Evolutionary conservation across 2,329 filamentous ascomycete genomes (phyloP).

Genomic region (Septoria petroselini): DNA sequence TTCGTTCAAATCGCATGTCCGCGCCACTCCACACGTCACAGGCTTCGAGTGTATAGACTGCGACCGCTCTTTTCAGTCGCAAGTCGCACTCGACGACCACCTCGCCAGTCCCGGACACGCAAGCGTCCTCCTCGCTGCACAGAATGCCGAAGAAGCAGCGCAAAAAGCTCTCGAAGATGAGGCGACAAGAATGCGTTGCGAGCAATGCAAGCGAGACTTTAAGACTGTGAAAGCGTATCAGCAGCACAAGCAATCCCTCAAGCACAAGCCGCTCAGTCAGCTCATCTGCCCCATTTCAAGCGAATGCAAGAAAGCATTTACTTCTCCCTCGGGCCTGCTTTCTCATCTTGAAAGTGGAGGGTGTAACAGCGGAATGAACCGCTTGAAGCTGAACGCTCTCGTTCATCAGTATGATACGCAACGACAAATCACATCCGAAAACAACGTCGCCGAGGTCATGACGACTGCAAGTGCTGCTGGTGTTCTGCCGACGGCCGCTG

Average conservation of each 20-base stretch:
- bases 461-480: background rate
- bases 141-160: conserved; percentile 1
- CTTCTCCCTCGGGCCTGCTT: conserved; percentile 18
- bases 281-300: conserved; percentile 20
- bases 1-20: conserved; percentile 9
- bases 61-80: conserved; percentile 11
- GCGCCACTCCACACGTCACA: conserved; percentile 6
- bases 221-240: conserved; percentile 1
- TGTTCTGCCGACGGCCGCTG: background rate
- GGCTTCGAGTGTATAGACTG: conserved; percentile 17
- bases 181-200: conserved; percentile 18
- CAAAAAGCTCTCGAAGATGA: conserved; percentile 6
- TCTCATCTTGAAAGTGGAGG: conserved; percentile 21
- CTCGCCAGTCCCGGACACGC: conserved; percentile 11
- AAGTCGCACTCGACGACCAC: conserved; percentile 18
- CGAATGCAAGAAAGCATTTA: conserved; percentile 16
- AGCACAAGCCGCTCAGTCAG: conserved; percentile 21
- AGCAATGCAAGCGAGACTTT: conserved; percentile 19
- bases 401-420: conserved; percentile 18
- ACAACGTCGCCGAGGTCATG: background rate
- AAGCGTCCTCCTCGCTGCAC: background rate
- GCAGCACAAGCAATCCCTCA: conserved; percentile 22
- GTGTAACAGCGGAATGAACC: conserved; percentile 23
- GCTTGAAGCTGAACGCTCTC: conserved; percentile 19
- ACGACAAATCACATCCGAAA: conserved; percentile 17